Base-by-base conservation (phyloP, 2,329 filamentous ascomycete genomes). In the Didymella glomerata region DNA sequence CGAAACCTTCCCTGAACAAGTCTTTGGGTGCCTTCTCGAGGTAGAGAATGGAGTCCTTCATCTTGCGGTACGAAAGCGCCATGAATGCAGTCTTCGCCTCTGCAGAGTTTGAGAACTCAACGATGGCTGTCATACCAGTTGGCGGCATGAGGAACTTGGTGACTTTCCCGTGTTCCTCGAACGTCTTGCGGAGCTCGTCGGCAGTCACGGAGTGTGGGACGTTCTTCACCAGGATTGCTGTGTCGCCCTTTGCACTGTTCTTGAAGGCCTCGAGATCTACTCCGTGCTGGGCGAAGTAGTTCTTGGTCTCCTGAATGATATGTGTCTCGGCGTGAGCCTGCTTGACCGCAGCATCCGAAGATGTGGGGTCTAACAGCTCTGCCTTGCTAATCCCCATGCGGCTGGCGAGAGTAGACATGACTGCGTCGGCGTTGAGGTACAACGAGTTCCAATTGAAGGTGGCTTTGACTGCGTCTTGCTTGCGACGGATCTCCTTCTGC, bases 391-490 rank as follows among this genome's bases (percentile, higher is more conserved):
- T 86, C 46, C 94, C 93, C 57, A 99, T 84, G 53, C 93, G 90
- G 72, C 89, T 87, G 47, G 95, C 92, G 61, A 97, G 87, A 6
- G 93, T 96, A 48, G 91, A 88, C 79, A 97, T 93, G 51, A 99
- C 93, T 49, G 95, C 92, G 81, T 99, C 93, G 40, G 83, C 90
- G 78, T 90, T 97, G 91, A 99, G 96, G 78, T 95, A 99, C n/a
- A 99, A 83, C n/a, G 93, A 94, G 81, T 99, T 99, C 95, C 95
- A 99, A 76, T 94, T 97, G 80, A 98, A 98, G 1, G 86, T 88
- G 48, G 85, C 87, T 28, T 88, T 89, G 9, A 90, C 85, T 22
- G 93, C 91, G 69, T 94, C 90, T 48, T 89, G 85, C 79, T 91
- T 96, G 71, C 90, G 91, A 75, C 90, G 92, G 67, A 98, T 90